Percentiles rank a stretch among this genome's conserved stretches.
Evolutionary conservation across 352 stramenopile species (phyloP).

Genomic region (Phytophthora cryptogea): DNA sequence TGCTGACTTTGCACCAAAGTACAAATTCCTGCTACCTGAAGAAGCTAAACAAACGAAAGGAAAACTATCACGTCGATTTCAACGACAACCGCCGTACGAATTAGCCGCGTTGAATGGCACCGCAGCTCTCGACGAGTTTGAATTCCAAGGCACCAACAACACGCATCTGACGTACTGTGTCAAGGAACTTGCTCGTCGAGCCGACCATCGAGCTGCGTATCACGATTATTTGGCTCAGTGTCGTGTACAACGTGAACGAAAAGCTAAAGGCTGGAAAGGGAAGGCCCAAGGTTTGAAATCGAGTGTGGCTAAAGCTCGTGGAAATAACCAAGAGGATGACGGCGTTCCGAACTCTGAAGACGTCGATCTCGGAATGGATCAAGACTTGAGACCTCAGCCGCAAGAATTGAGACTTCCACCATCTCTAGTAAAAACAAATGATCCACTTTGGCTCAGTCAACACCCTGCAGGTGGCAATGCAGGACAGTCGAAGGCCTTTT

Average conservation of each 20-base stretch:
- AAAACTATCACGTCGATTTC: slow-evolving; percentile 50
- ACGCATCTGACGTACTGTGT: slow-evolving; percentile 88
- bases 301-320: slow-evolving; percentile 46
- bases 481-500: slow-evolving; percentile 45
- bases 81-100: slow-evolving; percentile 70
- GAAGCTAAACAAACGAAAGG: slow-evolving; percentile 69
- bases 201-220: slow-evolving; percentile 72
- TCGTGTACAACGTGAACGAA: slow-evolving; percentile 42
- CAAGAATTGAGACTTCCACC: slow-evolving; percentile 49
- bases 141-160: slow-evolving; percentile 85
- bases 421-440: slow-evolving; percentile 35
- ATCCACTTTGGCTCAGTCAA: slow-evolving; percentile 73
- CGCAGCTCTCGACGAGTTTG: slow-evolving; percentile 77
- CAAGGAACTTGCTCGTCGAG: slow-evolving; percentile 72
- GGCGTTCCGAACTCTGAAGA: slow-evolving; percentile 25
- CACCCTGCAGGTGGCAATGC: slow-evolving; percentile 17
- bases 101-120: slow-evolving; percentile 64
- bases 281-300: slow-evolving; percentile 50
- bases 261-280: slow-evolving; percentile 27
- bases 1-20: slow-evolving; percentile 85
- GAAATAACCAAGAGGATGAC: slow-evolving; percentile 39
- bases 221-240: slow-evolving; percentile 63
- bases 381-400: slow-evolving; percentile 53
- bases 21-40: slow-evolving; percentile 89
- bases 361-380: slow-evolving; percentile 62